Evolutionary conservation across 2,329 filamentous ascomycete species (phyloP), one percentile per base, ranked within the genome.

Genomic region (Alternaria sp.): DNA sequence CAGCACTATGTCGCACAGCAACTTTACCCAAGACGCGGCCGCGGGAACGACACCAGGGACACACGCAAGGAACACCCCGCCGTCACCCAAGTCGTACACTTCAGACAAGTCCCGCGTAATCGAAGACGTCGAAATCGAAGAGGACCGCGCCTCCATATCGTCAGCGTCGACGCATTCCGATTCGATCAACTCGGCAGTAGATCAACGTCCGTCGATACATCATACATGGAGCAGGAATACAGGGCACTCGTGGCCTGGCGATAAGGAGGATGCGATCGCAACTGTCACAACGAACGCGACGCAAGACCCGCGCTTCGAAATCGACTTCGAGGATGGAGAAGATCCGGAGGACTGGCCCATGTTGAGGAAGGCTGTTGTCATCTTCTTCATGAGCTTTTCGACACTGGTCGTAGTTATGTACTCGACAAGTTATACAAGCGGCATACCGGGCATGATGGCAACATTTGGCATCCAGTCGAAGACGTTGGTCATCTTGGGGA

Each of bases 351-450:
- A 91, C 74, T 94, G 92, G 91, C 79, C 87, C 0, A 72, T 89
- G 30, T 84, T 81, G 68, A 87, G 86, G 73, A 90, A 88, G 68
- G 78, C 82, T 55, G 75, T 87, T 69, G 82, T 87, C 11, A 83
- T 90, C 57, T 78, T 81, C 44, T 82, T 86, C 57, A 84, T 89
- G 74, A 87, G 85, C 46, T 88, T 86, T 71, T 85, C 86, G 45
- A 89, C 87, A 0, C 82, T 87, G 1, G 72, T 78, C 2, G 76
- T 78, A 1, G 65, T 84, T 25, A 83, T 87, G 84, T 85, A 94
- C 75, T 93, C 90, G 50, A 96, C 93, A 0, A 90, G 88, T 55
- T 96, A 96, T 76, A 93, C 92, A 1, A 87, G 89, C 1, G 90
- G 89, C 3, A 87, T 92, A 33, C 86, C 87, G 0, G 89, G 91